These are phyloP conservation scores for Neurospora sp. DNA, from an alignment of 495 filamentous ascomycete species.

Conservation along the genomic window DNA sequence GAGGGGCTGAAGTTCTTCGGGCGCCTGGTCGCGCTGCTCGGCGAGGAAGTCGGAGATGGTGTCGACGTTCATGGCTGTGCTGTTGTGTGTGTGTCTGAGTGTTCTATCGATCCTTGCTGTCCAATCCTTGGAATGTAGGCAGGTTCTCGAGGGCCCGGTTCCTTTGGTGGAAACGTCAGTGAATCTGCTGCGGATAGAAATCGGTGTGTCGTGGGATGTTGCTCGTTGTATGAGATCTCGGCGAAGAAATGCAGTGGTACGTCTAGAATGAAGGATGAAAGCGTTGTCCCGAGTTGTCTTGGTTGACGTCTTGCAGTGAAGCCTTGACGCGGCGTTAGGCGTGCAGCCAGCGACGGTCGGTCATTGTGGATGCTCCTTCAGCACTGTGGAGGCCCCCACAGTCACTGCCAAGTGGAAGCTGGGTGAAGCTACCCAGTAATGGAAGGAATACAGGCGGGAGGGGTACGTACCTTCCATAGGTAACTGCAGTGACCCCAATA, in stretches of 20 bases:
- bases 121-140: not conserved
- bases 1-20: constrained; percentile 74
- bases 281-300: not conserved
- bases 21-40: constrained; percentile 76
- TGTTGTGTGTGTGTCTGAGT: constrained; percentile 1
- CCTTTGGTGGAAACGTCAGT: not conserved
- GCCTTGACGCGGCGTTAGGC: not conserved
- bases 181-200: not conserved
- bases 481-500: not conserved
- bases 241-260: not conserved
- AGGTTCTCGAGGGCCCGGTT: not conserved
- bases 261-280: not conserved
- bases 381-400: not conserved
- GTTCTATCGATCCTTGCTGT: not conserved
- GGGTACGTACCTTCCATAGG: not conserved
- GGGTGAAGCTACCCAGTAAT: not conserved
- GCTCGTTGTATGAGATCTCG: not conserved
- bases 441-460: not conserved
- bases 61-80: constrained; percentile 59
- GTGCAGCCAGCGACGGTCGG: not conserved
- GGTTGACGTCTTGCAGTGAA: not conserved
- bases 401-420: not conserved
- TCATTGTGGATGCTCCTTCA: not conserved
- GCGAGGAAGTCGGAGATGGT: constrained; percentile 85
- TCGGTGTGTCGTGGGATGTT: not conserved